A percentile compares a stretch with the other conserved stretches of the same genome.
These are phyloP conservation scores for Rhododendron kiyosumense DNA, from an alignment of 148 eudicot genomes.

Conservation along the genomic window DNA sequence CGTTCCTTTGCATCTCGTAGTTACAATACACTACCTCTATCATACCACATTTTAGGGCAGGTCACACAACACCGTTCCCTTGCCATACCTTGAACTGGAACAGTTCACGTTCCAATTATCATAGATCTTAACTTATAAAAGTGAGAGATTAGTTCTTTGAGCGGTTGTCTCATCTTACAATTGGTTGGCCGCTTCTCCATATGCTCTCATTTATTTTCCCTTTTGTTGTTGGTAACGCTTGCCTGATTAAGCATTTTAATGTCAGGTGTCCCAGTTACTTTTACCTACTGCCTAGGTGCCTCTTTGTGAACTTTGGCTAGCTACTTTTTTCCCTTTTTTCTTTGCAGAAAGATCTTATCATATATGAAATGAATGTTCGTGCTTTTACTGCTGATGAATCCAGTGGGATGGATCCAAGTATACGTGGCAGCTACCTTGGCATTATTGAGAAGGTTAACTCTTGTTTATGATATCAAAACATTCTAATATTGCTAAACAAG, in stretches of 20 bases:
- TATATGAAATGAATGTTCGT: conserved; percentile 98
- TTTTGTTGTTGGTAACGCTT: neutral
- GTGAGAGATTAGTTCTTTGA: neutral
- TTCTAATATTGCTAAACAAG: neutral
- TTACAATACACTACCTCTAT: neutral
- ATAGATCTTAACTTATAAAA: neutral
- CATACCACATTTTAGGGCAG: neutral
- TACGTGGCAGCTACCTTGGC: conserved; percentile 96
- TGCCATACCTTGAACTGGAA: neutral
- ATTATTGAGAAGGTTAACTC: conserved; percentile 85
- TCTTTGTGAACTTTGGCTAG: neutral
- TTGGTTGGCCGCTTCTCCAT: neutral
- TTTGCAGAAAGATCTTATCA: conserved; percentile 86
- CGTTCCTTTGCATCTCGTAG: neutral
- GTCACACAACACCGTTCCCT: neutral
- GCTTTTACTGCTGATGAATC: conserved; percentile 89
- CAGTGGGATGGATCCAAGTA: conserved; percentile 66
- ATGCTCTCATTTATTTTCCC: neutral
- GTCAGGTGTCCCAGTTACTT: conserved; percentile 1
- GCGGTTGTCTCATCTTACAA: neutral
- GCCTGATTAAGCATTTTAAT: neutral
- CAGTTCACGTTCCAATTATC: neutral
- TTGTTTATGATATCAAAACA: neutral
- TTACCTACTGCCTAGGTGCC: neutral
- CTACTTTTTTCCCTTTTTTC: conserved; percentile 1